phyloP scores from a whole-genome alignment of 208 protist species.

The Naegleria fowleri region DNA sequence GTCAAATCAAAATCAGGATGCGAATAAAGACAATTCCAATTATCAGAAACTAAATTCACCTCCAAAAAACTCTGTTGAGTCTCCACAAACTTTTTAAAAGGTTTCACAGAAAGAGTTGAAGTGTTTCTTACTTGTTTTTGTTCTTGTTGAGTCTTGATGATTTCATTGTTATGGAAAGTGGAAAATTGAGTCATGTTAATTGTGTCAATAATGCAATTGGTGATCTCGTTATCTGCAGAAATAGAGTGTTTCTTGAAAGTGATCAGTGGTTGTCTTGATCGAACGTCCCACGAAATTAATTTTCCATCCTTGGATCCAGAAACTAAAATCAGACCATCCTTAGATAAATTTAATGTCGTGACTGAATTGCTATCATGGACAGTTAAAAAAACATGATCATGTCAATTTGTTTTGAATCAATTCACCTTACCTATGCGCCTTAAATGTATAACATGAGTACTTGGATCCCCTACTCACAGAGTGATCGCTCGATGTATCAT shows the following conservation, averaged over 20 bases:
- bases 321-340: neutral
- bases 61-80: neutral
- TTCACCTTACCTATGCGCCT: neutral
- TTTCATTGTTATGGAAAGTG: neutral
- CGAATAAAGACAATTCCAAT: neutral
- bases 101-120: neutral
- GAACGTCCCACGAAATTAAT: neutral
- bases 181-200: neutral
- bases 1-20: neutral
- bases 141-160: neutral
- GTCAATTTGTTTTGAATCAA: neutral
- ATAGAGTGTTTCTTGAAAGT: slow-evolving; percentile 21
- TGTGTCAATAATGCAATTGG: neutral
- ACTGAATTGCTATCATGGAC: neutral
- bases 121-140: neutral
- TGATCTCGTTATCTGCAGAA: neutral
- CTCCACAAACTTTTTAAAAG: neutral
- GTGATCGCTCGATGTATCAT: neutral
- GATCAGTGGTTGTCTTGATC: neutral
- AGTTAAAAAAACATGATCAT: neutral
- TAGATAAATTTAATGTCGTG: neutral
- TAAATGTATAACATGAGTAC: neutral
- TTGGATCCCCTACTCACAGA: neutral
- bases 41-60: neutral
- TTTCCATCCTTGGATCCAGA: neutral